Evolutionary conservation across 176 grass and related monocot genomes (phyloP), one percentile per base, ranked within the genome.

Genomic region (Raddia distichophylla): DNA sequence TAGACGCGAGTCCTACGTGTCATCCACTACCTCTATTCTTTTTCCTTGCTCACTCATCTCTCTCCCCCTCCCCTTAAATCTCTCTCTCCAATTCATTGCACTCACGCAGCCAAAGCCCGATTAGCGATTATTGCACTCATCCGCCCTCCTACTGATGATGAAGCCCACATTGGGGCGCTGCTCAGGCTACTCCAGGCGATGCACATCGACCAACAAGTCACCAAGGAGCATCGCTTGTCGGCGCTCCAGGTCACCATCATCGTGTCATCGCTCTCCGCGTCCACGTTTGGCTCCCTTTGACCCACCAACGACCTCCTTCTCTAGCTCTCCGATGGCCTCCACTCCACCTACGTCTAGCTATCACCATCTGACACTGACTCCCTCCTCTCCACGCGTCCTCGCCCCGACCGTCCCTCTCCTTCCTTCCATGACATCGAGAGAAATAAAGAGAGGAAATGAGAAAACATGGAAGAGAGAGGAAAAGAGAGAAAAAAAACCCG

Each of bases 281-380:
- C 92, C 43, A 92, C 95, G 14, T 75, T 86, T 48, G 90, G 94
- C 65, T 85, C 91, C 80, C 92, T 98, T 59, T 83, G 88, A 77
- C 95, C 94, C 7, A 67, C 92, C 42, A 89, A 94, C 42, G 95
- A 90, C 16, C 91, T 94, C 74, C 91, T 89, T 87, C 81, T 98
- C 63, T 90, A 98, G 78, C 88, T 98, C 60, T 98, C 95, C 33
- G 95, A 98, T 66, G 87, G 92, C 27, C 6, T 79, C 35, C 86
- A 97, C 81, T 97, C 87, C 77, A 97, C 95, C 69, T 97, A 91
- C 69, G 92, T 97, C 11, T 81, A 91, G 62, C 86, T 90, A 12
- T 86, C 88, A 5, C 80, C 77, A 33, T 46, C 71, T 42, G 90
- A 94, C 46, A 89, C 94, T 2, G 94, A 97, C 65, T 81, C 83